A percentile compares a stretch with the other conserved stretches of the same genome.
phyloP scores from a whole-genome alignment of 192 early-diverging fungal species.

The Helicostylum pulchrum region DNA sequence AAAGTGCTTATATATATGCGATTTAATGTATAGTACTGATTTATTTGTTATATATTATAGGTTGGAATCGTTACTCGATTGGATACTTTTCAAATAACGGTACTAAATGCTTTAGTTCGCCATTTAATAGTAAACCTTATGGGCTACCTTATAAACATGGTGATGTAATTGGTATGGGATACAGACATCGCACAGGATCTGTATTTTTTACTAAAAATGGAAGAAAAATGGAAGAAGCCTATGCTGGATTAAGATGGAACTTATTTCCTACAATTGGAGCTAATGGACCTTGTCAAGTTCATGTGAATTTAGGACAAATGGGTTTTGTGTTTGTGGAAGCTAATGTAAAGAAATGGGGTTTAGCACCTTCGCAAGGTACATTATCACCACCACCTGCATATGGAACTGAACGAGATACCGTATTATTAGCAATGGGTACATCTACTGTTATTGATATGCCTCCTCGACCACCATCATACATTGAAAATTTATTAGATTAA shows the following conservation, averaged over 20 bases:
- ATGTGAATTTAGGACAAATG: constrained; percentile 43
- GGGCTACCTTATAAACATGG: constrained; percentile 37
- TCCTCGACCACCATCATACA: background rate
- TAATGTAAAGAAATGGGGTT: constrained; percentile 82
- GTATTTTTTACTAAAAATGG: constrained; percentile 55
- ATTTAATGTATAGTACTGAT: background rate
- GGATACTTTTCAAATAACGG: constrained; percentile 45
- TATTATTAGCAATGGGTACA: constrained; percentile 48
- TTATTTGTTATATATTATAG: constrained; percentile 14
- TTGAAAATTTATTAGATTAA: background rate
- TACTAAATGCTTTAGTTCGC: constrained; percentile 38
- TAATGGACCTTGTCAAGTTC: constrained; percentile 42
- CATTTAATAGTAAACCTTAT: constrained; percentile 32
- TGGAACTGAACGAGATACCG: constrained; percentile 67
- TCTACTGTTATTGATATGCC: too few species aligned
- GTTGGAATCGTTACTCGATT: constrained; percentile 48
- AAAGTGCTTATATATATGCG: background rate
- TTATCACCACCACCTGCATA: constrained; percentile 73
- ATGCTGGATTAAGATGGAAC: constrained; percentile 31
- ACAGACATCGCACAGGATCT: constrained; percentile 46
- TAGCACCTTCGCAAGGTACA: constrained; percentile 69
- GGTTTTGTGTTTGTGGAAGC: constrained; percentile 81
- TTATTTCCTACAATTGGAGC: constrained; percentile 45
- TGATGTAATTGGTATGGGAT: constrained; percentile 52
- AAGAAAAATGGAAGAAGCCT: constrained; percentile 37